Evolutionary conservation across 2,329 filamentous ascomycete species (phyloP), one percentile per base, ranked within the genome.

Genomic region (Fusarium protoensiforme): DNA sequence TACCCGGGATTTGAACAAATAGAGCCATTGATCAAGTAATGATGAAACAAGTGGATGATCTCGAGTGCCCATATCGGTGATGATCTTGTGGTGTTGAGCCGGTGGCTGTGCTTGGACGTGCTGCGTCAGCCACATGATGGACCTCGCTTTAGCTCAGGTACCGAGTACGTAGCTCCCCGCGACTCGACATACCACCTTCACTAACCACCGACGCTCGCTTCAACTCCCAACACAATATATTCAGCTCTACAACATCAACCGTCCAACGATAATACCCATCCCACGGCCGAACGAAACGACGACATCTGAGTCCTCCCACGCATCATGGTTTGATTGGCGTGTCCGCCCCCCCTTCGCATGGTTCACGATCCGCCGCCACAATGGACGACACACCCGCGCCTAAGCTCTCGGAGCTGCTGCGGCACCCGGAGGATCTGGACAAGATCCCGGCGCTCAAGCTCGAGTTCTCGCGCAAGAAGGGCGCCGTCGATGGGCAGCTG

Each of bases 341-440:
- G 54, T 54, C 64, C 63, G 56, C 58, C 59, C 61, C n/a, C 51
- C 72, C 71, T 74, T 75, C 72, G 70, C 67, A 71, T 74, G 72
- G 65, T 73, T 65, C 63, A 72, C 62, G 58, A 67, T 56, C 67
- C 74, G 71, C 59, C 68, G 57, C 68, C 73, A 76, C 69, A 60
- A 84, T 84, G 82, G 82, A 84, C 75, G 92, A 90, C 86, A 89
- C 91, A 76, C 89, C 90, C 67, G 89, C 90, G 54, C 90, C 94
- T 82, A 95, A 95, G 87, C 92, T 99, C 82, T 91, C 95, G 75
- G 96, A 98, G 87, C 91, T 98, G 71, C 92, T 99, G 76, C 94
- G 95, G 79, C 95, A 98, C 80, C 94, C 96, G 4, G 96, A 99
- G 81, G 96, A 99, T 84, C 92, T 99, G 76, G 96, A 99, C 86